These are phyloP conservation scores for Salix exigua DNA, from an alignment of 345 rosid species.

Conservation along the genomic window DNA sequence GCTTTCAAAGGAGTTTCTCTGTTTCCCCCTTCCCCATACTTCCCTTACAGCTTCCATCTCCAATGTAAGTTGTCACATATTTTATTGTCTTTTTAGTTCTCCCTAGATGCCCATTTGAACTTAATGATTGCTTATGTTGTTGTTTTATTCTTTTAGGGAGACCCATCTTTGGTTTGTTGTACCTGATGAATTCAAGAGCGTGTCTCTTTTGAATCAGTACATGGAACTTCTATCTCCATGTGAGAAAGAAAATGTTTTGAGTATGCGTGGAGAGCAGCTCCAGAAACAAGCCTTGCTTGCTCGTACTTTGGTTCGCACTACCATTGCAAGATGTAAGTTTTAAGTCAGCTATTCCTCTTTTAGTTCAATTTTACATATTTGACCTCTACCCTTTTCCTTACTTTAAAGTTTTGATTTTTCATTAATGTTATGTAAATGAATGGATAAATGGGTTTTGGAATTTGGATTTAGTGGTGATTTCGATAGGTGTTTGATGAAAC, in stretches of 20 bases:
- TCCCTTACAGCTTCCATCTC: conserved; percentile 59
- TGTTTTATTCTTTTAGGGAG: conserved; percentile 46
- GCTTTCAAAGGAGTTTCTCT: conserved; percentile 35
- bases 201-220: conserved; percentile 53
- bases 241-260: conserved; percentile 58
- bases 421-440: not conserved
- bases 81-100: not conserved
- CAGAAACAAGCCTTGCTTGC: conserved; percentile 78
- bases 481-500: not conserved
- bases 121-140: not conserved
- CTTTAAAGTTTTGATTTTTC: not conserved
- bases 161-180: conserved; percentile 78
- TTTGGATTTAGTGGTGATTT: not conserved
- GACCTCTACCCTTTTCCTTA: not conserved
- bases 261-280: conserved; percentile 53
- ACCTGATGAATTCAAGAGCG: conserved; percentile 69
- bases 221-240: conserved; percentile 61
- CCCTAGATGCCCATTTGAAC: not conserved
- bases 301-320: conserved; percentile 80
- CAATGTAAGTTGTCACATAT: conserved; percentile 31
- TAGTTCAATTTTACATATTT: not conserved
- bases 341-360: not conserved
- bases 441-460: not conserved
- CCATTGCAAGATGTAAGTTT: conserved; percentile 81
- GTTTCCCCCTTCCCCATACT: conserved; percentile 39